These are phyloP conservation scores for Gamarada debralockiae DNA, from an alignment of 495 filamentous ascomycete species.

Conservation along the genomic window DNA sequence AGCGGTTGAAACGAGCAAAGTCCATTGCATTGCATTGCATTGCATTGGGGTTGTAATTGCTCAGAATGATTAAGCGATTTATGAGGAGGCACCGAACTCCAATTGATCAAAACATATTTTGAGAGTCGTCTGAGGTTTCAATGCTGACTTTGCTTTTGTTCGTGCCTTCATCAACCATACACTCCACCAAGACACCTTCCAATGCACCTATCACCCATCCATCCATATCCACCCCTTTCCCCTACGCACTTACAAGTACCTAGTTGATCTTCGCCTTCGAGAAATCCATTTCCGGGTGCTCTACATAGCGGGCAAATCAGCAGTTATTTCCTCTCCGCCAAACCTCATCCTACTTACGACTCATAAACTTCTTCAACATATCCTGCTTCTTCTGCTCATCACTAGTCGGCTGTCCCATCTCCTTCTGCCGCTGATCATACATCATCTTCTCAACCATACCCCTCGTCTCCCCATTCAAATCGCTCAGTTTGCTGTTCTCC, in stretches of 20 bases:
- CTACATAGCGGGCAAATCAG: not conserved
- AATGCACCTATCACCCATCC: not conserved
- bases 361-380: conserved; percentile 88
- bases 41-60: no score
- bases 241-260: not conserved
- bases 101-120: no score
- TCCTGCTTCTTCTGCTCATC: conserved; percentile 94
- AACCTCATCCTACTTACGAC: no score
- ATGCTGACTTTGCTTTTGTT: no score
- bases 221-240: not conserved
- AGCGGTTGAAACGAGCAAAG: no score
- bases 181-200: not conserved
- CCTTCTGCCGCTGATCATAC: conserved; percentile 97
- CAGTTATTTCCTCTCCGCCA: not conserved
- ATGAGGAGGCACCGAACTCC: no score
- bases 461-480: conserved; percentile 93
- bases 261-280: conserved; percentile 67
- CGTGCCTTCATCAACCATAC: no score
- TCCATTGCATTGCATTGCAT: no score
- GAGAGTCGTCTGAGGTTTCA: no score
- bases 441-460: conserved; percentile 99
- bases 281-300: conserved; percentile 78
- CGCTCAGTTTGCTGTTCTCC: conserved; percentile 82
- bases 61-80: no score
- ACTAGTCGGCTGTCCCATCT: conserved; percentile 78